Conservation (phyloP, 2,329 filamentous ascomycete genomes). For the Penicillium hordei region DNA sequence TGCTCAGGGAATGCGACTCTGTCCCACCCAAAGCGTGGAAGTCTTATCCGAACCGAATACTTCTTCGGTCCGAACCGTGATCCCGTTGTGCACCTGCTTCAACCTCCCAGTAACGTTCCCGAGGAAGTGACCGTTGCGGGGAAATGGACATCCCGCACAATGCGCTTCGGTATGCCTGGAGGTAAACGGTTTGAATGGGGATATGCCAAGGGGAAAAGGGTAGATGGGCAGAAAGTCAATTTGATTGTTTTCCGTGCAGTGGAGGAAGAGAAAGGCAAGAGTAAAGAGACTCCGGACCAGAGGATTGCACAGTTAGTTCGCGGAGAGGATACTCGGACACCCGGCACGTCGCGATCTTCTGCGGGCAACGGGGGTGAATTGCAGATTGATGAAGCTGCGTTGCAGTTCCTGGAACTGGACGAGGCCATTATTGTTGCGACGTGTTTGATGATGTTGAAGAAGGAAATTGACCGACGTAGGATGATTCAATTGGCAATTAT, state of each 20-base stretch:
- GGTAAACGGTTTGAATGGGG: conserved; percentile 57
- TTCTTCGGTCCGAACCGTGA: conserved; percentile 56
- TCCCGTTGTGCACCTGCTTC: conserved; percentile 48
- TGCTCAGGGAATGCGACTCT: conserved; percentile 53
- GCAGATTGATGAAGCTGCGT: conserved; percentile 52
- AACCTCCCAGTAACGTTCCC: conserved; percentile 21
- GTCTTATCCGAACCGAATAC: conserved; percentile 56
- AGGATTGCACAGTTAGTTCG: conserved; percentile 42
- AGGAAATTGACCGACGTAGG: conserved; percentile 61
- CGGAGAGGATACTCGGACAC: conserved; percentile 43
- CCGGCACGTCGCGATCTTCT: conserved; percentile 36
- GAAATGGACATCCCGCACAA: conserved; percentile 50
- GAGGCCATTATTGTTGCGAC: conserved; percentile 57
- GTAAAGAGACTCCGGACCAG: conserved; percentile 14
- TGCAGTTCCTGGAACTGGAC: conserved; percentile 30
- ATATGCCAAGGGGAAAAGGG: conserved; percentile 51
- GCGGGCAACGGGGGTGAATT: conserved; percentile 50
- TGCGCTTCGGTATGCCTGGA: conserved; percentile 49
- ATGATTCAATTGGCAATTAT: conserved; percentile 53
- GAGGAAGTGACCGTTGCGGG: conserved; percentile 35
- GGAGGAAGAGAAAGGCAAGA: not conserved
- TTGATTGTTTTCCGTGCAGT: conserved; percentile 29
- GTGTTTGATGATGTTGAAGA: conserved; percentile 63
- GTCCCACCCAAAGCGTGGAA: conserved; percentile 38
- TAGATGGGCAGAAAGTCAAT: conserved; percentile 27